Base-by-base conservation (phyloP, 2,329 filamentous ascomycete genomes). In the Penicillium concentricum region DNA sequence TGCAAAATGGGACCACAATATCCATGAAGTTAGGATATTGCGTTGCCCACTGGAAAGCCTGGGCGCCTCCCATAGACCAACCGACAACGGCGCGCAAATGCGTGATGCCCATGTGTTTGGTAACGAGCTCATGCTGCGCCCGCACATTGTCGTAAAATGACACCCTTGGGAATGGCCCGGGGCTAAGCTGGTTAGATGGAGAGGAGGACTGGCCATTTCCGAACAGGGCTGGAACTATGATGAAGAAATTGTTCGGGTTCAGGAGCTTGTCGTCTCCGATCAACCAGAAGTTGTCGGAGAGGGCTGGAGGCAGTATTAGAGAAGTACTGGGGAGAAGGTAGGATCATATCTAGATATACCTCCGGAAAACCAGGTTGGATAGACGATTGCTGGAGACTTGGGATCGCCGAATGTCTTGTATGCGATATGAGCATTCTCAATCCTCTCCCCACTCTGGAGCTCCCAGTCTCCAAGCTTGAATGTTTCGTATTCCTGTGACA, bases 321-420 rank as follows among this genome's bases (percentile, higher is more conserved):
- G 2, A 1, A 26, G 7, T 35, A 7, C 10, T 5, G 4, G 15
- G 4, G 37, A 15, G 6, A 18, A 13, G 10, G 0, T 22, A 18
- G 18, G 18, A 24, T 18, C 3, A 6, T 5, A 43, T 8, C 8
- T 44, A 20, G 72, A 79, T 49, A 16, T 69, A 83, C 81, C 62
- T 57, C 86, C 86, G 18, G 84, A 87, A 70, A 87, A 92, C 89
- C 89, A 92, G 2, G 86, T 86, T 2, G 89, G 90, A 67, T 92
- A 92, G 59, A 92, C 82, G 56, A 92, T 83, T 2, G 85, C 85
- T 8, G 89, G 88, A 6, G 76, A 78, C 0, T 76, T 80, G 0
- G 82, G 70, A 54, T 86, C 78, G 20, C 90, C 90, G 63, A 89
- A 87, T 0, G 89, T 90, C 72, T 89, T 91, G 79, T 90, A 93